A percentile compares a stretch with the other conserved stretches of the same genome.
phyloP scores from a whole-genome alignment of 2,329 filamentous ascomycete species.

The Colletotrichum gigasporum region DNA sequence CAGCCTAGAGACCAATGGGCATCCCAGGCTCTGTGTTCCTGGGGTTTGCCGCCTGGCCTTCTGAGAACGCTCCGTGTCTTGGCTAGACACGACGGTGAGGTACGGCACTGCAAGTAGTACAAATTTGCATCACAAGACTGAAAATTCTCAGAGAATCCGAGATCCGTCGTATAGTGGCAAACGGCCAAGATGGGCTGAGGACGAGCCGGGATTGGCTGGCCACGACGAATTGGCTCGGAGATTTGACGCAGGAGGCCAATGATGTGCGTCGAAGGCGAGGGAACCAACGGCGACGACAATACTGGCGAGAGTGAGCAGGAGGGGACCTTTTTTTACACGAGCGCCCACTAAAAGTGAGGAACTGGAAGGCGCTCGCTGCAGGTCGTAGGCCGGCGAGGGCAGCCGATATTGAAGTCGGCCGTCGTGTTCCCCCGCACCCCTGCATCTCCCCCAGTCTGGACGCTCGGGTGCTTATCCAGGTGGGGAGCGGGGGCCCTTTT shows the following conservation, averaged over 20 bases:
- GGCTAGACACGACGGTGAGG: not conserved
- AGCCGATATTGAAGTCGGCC: conserved; percentile 15
- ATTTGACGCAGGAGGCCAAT: conserved; percentile 28
- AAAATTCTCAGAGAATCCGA: not conserved
- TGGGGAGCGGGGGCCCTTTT: conserved; percentile 16
- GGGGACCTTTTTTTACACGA: not conserved
- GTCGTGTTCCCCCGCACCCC: conserved; percentile 10
- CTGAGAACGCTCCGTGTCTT: conserved; percentile 10
- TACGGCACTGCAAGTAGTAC: too few species aligned
- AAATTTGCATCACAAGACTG: not conserved
- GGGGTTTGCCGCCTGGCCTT: not conserved
- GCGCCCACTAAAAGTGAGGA: not conserved
- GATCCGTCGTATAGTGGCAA: not conserved
- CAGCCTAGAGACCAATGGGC: not conserved
- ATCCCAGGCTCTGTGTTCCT: not conserved
- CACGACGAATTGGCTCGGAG: conserved; percentile 16
- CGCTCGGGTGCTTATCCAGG: conserved; percentile 11
- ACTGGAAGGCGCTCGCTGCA: not conserved
- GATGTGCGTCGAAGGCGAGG: conserved; percentile 3
- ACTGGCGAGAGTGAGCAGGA: not conserved
- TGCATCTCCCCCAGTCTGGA: conserved; percentile 7
- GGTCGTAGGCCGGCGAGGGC: not conserved
- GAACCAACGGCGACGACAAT: not conserved
- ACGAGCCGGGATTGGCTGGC: conserved; percentile 12
- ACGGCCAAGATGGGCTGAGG: conserved; percentile 2